These are phyloP conservation scores for Neofusicoccum ribis DNA, from an alignment of 2,329 filamentous ascomycete species.

Conservation along the genomic window DNA sequence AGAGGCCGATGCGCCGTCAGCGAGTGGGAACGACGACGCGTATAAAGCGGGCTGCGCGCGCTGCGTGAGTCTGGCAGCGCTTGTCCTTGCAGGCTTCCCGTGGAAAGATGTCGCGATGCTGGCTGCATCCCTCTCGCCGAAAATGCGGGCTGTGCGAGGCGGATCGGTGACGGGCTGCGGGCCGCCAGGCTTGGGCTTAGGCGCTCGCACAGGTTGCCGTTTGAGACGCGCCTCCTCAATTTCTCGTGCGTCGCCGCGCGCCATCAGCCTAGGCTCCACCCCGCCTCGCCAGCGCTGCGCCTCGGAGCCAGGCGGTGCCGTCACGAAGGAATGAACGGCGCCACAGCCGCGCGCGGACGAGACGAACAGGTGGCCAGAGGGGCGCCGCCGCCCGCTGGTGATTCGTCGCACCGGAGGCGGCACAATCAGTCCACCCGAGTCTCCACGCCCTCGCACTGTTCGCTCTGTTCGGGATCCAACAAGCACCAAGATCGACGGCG, in stretches of 20 bases:
- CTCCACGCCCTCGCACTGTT: constrained; percentile 2
- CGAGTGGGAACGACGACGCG: too few species aligned
- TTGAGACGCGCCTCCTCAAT: not conserved
- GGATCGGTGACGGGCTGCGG: not conserved
- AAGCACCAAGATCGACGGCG: not conserved
- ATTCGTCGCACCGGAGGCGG: not conserved
- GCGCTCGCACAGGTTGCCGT: not conserved
- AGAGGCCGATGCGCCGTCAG: too few species aligned
- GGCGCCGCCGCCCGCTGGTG: not conserved
- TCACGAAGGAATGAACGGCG: too few species aligned
- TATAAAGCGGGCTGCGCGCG: too few species aligned
- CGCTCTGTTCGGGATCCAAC: not conserved
- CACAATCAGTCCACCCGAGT: not conserved
- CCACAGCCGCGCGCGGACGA: too few species aligned
- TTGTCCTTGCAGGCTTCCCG: not conserved
- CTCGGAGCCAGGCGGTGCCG: too few species aligned
- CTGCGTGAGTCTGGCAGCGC: too few species aligned
- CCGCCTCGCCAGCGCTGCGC: not conserved
- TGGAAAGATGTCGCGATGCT: not conserved
- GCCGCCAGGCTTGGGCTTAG: not conserved
- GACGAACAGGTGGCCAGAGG: constrained; percentile 3
- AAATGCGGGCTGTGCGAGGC: not conserved
- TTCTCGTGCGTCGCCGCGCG: not conserved
- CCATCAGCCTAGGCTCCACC: not conserved
- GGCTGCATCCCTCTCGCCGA: not conserved